A percentile compares a stretch with the other conserved stretches of the same genome.
phyloP scores from a whole-genome alignment of 345 rosid species.

The Rhizophora apiculata region DNA sequence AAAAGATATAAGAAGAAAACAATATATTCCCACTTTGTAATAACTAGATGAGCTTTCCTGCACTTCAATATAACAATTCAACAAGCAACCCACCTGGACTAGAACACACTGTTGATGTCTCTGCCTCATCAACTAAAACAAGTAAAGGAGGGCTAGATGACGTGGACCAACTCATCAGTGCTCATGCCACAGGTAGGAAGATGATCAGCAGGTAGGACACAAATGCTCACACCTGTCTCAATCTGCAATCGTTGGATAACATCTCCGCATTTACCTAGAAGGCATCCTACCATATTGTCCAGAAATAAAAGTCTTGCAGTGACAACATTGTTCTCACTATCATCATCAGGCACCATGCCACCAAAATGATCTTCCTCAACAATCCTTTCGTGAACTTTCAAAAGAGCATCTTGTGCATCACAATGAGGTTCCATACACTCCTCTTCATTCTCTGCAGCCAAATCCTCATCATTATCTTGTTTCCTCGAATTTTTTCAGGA shows the following conservation, averaged over 20 bases:
- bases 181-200: slow-evolving; percentile 51
- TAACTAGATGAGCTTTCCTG: slow-evolving; percentile 11
- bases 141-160: slow-evolving; percentile 16
- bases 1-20: slow-evolving; percentile 2
- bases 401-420: slow-evolving; percentile 60
- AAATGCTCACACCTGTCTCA: slow-evolving; percentile 53
- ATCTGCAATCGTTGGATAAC: slow-evolving; percentile 51
- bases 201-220: slow-evolving; percentile 49
- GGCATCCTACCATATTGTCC: slow-evolving; percentile 52
- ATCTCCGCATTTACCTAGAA: slow-evolving; percentile 56
- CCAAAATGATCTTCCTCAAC: slow-evolving; percentile 45
- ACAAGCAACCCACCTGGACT: slow-evolving; percentile 26
- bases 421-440: slow-evolving; percentile 41
- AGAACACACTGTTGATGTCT: background rate
- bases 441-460: slow-evolving; percentile 21
- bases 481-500: slow-evolving; percentile 25
- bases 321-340: slow-evolving; percentile 32
- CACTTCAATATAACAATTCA: slow-evolving; percentile 3
- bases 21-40: slow-evolving; percentile 10
- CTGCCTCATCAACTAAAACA: background rate
- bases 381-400: slow-evolving; percentile 53
- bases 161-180: slow-evolving; percentile 67
- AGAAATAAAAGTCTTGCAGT: slow-evolving; percentile 53
- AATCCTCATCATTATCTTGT: slow-evolving; percentile 24
- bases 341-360: slow-evolving; percentile 43